phyloP scores from a whole-genome alignment of 2,329 filamentous ascomycete species.

The Penicillium palitans region DNA sequence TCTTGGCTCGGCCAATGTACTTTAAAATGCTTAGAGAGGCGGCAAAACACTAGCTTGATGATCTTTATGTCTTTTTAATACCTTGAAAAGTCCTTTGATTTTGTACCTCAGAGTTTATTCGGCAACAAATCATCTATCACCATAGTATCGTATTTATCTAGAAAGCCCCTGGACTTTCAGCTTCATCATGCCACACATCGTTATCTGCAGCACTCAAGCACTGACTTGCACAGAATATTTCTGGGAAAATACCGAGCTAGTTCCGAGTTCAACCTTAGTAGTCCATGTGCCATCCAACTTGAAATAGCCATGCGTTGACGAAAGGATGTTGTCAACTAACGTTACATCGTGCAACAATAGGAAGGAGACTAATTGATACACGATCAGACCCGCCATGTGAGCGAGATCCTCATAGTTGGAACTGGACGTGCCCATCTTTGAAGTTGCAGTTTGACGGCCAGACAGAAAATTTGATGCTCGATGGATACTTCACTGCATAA shows the following conservation, averaged over 20 bases:
- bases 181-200: too few relatives aligned
- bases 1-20: neutral
- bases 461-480: neutral
- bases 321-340: too few relatives aligned
- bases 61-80: neutral
- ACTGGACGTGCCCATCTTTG: too few relatives aligned
- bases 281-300: too few relatives aligned
- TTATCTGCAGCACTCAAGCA: slow-evolving; percentile 44
- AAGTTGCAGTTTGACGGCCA: too few relatives aligned
- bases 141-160: slow-evolving; percentile 21
- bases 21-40: neutral
- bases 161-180: slow-evolving; percentile 15
- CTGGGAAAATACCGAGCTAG: too few relatives aligned
- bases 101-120: neutral
- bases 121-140: neutral
- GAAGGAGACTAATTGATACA: too few relatives aligned
- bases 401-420: too few relatives aligned
- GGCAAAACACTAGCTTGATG: neutral
- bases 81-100: neutral
- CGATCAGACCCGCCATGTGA: too few relatives aligned
- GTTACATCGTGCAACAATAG: too few relatives aligned
- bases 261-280: too few relatives aligned
- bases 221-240: slow-evolving; percentile 39
- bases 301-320: too few relatives aligned
- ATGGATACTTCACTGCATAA: neutral